Conservation (phyloP, 345 rosid species). For the Dipteronia sinensis region DNA sequence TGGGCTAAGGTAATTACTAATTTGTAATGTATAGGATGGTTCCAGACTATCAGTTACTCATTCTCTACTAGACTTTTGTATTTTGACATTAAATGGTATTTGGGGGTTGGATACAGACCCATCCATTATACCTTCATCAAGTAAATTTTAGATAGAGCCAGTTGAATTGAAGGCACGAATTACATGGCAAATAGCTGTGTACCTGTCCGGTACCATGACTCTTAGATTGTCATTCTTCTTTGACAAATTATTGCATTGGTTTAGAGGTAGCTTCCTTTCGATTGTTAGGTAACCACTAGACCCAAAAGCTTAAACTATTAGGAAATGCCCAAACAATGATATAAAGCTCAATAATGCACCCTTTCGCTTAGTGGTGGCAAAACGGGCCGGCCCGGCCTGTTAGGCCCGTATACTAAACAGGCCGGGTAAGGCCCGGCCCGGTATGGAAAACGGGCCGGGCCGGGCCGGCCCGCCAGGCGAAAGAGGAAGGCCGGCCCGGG, state of each 20-base stretch:
- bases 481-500: no score
- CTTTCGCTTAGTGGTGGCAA: no score
- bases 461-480: no score
- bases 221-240: not conserved
- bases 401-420: no score
- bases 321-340: not conserved
- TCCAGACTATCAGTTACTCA: not conserved
- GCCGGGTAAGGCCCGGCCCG: no score
- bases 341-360: not conserved
- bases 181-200: not conserved
- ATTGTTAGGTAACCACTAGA: not conserved
- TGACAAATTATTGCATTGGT: not conserved
- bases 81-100: not conserved
- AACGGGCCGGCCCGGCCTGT: no score
- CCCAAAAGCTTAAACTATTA: not conserved
- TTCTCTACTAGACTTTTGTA: not conserved
- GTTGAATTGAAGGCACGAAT: not conserved
- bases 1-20: slow-evolving; percentile 62
- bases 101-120: not conserved
- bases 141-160: not conserved
- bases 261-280: not conserved
- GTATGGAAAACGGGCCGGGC: no score
- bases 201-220: not conserved
- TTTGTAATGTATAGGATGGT: not conserved
- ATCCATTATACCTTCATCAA: not conserved